Base-by-base conservation (phyloP, 1,284 basidiomycete genomes). In the Clitocybe nebularis region DNA sequence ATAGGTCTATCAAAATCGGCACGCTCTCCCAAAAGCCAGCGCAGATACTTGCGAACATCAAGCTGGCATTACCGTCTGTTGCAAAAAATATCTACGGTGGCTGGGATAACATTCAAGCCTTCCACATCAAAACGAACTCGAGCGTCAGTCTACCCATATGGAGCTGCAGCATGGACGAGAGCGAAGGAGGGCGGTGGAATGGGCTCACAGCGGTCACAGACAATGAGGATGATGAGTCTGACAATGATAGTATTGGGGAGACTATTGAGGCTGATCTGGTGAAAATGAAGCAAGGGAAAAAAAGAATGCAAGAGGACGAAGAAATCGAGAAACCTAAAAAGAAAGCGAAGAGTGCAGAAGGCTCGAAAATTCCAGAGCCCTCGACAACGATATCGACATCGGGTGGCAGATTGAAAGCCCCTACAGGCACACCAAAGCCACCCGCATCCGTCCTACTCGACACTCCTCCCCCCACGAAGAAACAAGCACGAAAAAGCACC, bases 81-180 rank as follows among this genome's bases (percentile, higher is more conserved):
- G 76, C 85, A 25, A 66, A 72, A 46, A 72, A 75, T 39, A 77
- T 97, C 51, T 77, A 81, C 49, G 89, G 83, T 36, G 86, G 81
- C 16, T 97, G 94, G 94, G 83, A 88, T 43, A 97, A 97, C 60
- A 72, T 99, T 36, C 91, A 96, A 56, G 85, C 81, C 47, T 64
- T 99, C 20, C 79, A 93, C 52, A 82, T 99, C 69, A 99, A 99
- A 69, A 96, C 93, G 2, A 89, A 81, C 51, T 79, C 77, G 13
- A 90, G 86, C 39, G 73, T 84, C n/a, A 82, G 87, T 49, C 67
- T 99, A 21, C 95, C 95, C 1, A 81, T 99, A 53, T 99, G 93
- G 92, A 81, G 74, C 32, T 88, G 85, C 57, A 66, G 71, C 9
- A 67, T 93, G n/a, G 78, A 81, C 36, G 71, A 69, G 9, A 71